These are phyloP conservation scores for Cucumis hystrix DNA, from an alignment of 306 rosid species.

Conservation along the genomic window DNA sequence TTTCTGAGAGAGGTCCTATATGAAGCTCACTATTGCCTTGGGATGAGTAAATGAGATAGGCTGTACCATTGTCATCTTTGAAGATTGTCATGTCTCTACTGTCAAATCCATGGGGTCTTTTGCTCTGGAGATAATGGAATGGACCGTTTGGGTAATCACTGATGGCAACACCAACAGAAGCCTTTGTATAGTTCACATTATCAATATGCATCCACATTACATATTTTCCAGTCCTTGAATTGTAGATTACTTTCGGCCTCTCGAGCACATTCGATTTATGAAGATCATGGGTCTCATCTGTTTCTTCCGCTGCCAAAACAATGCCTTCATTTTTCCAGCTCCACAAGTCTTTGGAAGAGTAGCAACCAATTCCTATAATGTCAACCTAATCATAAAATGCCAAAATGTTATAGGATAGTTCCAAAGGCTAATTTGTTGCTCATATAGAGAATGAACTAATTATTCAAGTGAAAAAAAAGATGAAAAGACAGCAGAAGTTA, in stretches of 20 bases:
- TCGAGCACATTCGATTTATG: constrained; percentile 83
- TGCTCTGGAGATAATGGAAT: constrained; percentile 71
- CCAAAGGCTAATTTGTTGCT: background rate
- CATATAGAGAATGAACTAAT: background rate
- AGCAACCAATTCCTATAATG: constrained; percentile 94
- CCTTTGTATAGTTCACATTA: constrained; percentile 86
- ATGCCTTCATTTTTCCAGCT: constrained; percentile 91
- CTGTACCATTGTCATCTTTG: constrained; percentile 77
- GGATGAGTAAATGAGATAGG: constrained; percentile 82
- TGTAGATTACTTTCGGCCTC: constrained; percentile 91
- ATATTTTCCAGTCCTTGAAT: constrained; percentile 62
- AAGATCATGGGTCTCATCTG: constrained; percentile 77
- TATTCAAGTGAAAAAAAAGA: background rate
- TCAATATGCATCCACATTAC: constrained; percentile 99
- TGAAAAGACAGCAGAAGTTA: background rate
- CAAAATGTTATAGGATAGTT: background rate
- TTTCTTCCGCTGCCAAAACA: constrained; percentile 72
- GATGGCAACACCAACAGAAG: constrained; percentile 65
- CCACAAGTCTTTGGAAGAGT: constrained; percentile 94
- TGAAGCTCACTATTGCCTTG: constrained; percentile 95
- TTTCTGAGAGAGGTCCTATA: constrained; percentile 63
- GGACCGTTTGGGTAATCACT: constrained; percentile 86
- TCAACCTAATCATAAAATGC: constrained; percentile 46
- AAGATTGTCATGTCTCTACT: constrained; percentile 94
- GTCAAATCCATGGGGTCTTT: constrained; percentile 79